Evolutionary conservation across 495 filamentous ascomycete species (phyloP).

Genomic region (Rostrohypoxylon terebratum): DNA sequence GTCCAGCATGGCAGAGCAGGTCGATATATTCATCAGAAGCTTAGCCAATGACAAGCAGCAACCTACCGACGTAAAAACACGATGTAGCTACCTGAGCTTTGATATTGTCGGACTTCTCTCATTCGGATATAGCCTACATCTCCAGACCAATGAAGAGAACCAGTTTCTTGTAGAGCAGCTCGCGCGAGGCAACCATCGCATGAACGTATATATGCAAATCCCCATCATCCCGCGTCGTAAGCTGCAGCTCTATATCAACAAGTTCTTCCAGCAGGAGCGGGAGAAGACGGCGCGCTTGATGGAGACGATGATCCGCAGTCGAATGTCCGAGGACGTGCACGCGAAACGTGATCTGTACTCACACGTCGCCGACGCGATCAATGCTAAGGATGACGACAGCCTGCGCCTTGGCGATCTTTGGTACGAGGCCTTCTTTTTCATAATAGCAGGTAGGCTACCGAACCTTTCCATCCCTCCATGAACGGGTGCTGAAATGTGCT

Average conservation of each 20-base stretch:
- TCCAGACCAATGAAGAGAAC: constrained; percentile 30
- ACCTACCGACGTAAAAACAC: constrained; percentile 39
- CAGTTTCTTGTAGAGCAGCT: constrained; percentile 24
- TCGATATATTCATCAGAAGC: constrained; percentile 31
- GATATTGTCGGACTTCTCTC: constrained; percentile 34
- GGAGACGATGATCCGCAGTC: constrained; percentile 32
- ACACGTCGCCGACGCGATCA: constrained; percentile 58
- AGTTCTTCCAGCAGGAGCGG: constrained; percentile 17
- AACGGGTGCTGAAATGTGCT: background rate
- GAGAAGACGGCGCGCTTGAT: constrained; percentile 27
- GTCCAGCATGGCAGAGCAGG: constrained; percentile 31
- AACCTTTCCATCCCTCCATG: background rate
- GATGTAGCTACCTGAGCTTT: constrained; percentile 26
- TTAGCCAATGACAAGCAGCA: constrained; percentile 4
- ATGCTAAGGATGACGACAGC: constrained; percentile 32
- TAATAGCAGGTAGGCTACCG: constrained; percentile 28
- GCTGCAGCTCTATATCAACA: constrained; percentile 17
- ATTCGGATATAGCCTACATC: constrained; percentile 32
- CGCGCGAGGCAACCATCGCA: constrained; percentile 9
- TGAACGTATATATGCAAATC: constrained; percentile 25
- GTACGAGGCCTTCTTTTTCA: constrained; percentile 30
- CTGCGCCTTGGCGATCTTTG: constrained; percentile 25
- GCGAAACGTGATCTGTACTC: constrained; percentile 40
- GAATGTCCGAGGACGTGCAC: constrained; percentile 23
- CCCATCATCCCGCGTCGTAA: constrained; percentile 12